Evolutionary conservation across 352 stramenopile species (phyloP), one percentile per base, ranked within the genome.

Genomic region (Peronosclerospora sorghi): DNA sequence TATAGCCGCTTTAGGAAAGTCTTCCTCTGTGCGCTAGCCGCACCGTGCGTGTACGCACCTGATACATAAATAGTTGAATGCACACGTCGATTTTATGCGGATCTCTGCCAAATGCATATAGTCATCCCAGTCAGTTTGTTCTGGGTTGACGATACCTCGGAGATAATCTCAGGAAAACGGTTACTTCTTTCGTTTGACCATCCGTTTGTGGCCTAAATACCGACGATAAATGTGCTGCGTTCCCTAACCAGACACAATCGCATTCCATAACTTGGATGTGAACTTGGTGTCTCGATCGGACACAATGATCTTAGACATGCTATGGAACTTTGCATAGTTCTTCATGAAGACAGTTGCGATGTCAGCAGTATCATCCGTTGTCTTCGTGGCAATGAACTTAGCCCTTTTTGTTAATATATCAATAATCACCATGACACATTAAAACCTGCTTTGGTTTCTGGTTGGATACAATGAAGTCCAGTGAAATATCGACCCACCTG

Each of bases 401-500:
- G 28, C 28, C 4, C 13, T 4, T 32, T 32, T 32, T 32, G 28
- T 12, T 32, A 32, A 8, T 5, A 5, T 4, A 12, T 32, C 28
- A 15, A 32, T 8, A 8, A 32, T 32, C 3, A 32, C 28, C 13
- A 32, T 15, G 28, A 32, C 28, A 12, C 8, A 12, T 15, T 12
- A n/a, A 4, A 12, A 14, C 28, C 20, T 32, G 40, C 38, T 35
- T 18, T 35, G 30, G 2, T 35, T 2, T 26, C 19, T 7, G 14
- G 17, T 17, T 17, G 32, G 19, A n/a, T n/a, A 32, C 9, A 10
- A 44, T 7, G 5, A 51, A 51, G 5, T 51, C 44, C 44, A 44
- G 43, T 5, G 44, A 38, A 32, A 43, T 47, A 14, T 54, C 47
- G 3, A 39, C 8, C 38, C 32, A 52, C 6, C 42, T 39, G 36